These are phyloP conservation scores for Calcarisporium arbuscula DNA, from an alignment of 2,329 filamentous ascomycete genomes.

Conservation along the genomic window DNA sequence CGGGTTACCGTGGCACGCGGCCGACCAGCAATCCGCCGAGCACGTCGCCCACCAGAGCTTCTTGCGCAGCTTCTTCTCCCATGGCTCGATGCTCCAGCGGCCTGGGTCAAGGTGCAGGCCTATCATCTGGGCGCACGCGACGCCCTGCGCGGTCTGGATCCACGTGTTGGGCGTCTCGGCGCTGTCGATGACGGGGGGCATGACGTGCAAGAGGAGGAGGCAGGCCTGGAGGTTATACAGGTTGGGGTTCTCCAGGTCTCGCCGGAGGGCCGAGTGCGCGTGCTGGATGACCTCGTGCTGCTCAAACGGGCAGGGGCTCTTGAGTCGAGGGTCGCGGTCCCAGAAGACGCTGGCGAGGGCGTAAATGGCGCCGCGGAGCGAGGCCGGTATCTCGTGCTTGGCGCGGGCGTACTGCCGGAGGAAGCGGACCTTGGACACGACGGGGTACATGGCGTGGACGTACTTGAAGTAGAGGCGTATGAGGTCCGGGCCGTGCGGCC, in stretches of 20 bases:
- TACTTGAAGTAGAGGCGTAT: conserved; percentile 39
- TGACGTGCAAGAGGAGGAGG: conserved; percentile 37
- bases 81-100: conserved; percentile 33
- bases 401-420: conserved; percentile 29
- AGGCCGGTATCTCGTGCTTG: conserved; percentile 34
- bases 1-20: conserved; percentile 39
- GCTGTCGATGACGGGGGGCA: conserved; percentile 36
- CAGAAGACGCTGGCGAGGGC: conserved; percentile 37
- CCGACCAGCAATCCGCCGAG: conserved; percentile 36
- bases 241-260: conserved; percentile 41
- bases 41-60: conserved; percentile 42
- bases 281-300: conserved; percentile 35
- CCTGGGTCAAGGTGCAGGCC: conserved; percentile 38
- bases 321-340: conserved; percentile 25
- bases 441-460: conserved; percentile 36
- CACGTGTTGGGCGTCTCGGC: conserved; percentile 40
- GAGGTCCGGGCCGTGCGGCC: conserved; percentile 31
- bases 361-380: conserved; percentile 38
- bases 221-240: conserved; percentile 41
- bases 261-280: conserved; percentile 34
- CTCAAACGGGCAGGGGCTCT: conserved; percentile 25
- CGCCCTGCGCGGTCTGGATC: conserved; percentile 35
- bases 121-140: conserved; percentile 38
- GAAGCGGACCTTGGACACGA: conserved; percentile 38
- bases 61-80: conserved; percentile 36